phyloP scores from a whole-genome alignment of 495 filamentous ascomycete species.

The Talaromyces adpressus region DNA sequence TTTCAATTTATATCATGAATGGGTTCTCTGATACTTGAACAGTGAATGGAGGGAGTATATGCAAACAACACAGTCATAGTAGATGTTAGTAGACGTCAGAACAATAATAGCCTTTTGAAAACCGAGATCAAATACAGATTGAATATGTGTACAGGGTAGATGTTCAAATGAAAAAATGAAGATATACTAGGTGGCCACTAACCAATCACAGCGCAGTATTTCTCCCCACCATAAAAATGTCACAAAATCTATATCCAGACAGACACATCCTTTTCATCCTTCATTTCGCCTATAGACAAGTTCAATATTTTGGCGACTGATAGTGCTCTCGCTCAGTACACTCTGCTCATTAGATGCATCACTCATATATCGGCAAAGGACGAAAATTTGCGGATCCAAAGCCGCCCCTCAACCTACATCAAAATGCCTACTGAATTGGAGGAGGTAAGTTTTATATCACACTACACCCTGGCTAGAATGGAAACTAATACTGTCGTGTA shows the following conservation, averaged over 20 bases:
- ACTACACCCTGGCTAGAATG: neutral
- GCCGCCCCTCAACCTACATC: neutral
- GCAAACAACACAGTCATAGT: neutral
- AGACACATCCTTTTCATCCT: neutral
- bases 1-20: neutral
- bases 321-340: neutral
- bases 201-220: neutral
- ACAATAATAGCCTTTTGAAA: neutral
- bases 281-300: neutral
- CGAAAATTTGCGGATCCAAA: neutral
- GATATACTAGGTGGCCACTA: neutral
- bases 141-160: neutral
- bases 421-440: conserved; percentile 9
- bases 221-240: conserved; percentile 2
- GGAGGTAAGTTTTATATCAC: conserved; percentile 5
- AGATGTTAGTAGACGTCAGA: too few relatives aligned
- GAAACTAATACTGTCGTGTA: conserved; percentile 20
- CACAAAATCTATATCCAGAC: neutral
- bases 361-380: neutral
- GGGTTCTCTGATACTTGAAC: neutral
- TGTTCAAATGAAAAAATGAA: neutral
- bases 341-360: neutral
- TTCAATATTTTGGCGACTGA: neutral
- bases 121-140: neutral
- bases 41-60: neutral